These are phyloP conservation scores for Polytrichum commune DNA, from an alignment of 225 moss, liverwort and hornwort genomes.

Conservation along the genomic window DNA sequence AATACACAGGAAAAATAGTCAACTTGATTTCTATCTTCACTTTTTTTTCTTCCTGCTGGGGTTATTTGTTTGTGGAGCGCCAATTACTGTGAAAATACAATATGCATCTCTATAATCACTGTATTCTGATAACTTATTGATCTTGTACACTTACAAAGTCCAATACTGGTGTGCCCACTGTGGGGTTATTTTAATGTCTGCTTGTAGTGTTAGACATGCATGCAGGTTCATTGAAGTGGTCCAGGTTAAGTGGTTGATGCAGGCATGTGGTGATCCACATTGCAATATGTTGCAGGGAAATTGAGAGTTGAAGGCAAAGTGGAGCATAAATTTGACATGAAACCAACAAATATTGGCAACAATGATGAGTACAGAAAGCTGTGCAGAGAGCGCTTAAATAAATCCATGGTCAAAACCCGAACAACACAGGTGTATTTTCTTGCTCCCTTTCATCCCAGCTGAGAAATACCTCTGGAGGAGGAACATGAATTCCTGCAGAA, in stretches of 20 bases:
- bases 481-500: background rate
- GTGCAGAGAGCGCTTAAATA: constrained; percentile 84
- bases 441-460: background rate
- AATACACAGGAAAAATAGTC: too few relatives aligned
- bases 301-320: constrained; percentile 97
- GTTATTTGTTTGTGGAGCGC: too few relatives aligned
- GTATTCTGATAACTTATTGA: too few relatives aligned
- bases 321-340: constrained; percentile 97
- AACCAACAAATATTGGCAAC: constrained; percentile 83
- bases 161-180: too few relatives aligned
- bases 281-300: constrained; percentile 96
- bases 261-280: constrained; percentile 82
- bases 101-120: too few relatives aligned
- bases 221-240: constrained; percentile 59
- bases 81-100: too few relatives aligned
- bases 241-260: constrained; percentile 60
- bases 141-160: too few relatives aligned
- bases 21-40: too few relatives aligned
- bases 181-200: background rate
- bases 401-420: constrained; percentile 90
- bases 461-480: background rate
- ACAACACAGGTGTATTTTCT: constrained; percentile 71
- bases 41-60: too few relatives aligned
- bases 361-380: constrained; percentile 92
- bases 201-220: constrained; percentile 37